These are phyloP conservation scores for Solanum gracilifrons DNA, from an alignment of 257 asterid genomes.

Conservation along the genomic window DNA sequence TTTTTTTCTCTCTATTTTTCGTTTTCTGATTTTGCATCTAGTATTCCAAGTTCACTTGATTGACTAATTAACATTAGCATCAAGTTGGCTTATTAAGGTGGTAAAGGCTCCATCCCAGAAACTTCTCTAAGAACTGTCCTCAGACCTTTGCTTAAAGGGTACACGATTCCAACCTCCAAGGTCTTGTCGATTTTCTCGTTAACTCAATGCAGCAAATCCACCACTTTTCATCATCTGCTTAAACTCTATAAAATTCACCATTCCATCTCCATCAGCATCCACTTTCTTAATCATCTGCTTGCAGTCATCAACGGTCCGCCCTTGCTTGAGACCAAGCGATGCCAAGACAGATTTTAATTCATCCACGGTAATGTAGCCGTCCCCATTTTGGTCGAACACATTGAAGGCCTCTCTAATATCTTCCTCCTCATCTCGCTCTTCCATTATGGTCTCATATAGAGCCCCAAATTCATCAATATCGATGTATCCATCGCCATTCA, in stretches of 20 bases:
- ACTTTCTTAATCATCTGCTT: conserved; percentile 2
- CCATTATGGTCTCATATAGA: conserved; percentile 8
- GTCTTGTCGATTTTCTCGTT: neutral
- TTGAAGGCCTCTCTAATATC: conserved; percentile 1
- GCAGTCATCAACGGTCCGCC: neutral
- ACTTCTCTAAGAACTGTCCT: neutral
- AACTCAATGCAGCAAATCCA: conserved; percentile 2
- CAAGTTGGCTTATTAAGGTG: neutral
- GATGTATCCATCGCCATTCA: conserved; percentile 1
- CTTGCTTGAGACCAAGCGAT: conserved; percentile 6
- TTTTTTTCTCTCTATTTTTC: neutral
- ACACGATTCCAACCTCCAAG: neutral
- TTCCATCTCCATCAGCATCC: conserved; percentile 1
- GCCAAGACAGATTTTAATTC: conserved; percentile 1
- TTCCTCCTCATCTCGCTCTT: conserved; percentile 1
- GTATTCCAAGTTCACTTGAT: neutral
- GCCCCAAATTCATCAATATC: conserved; percentile 6
- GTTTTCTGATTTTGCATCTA: neutral
- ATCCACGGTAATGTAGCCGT: neutral
- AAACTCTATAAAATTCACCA: conserved; percentile 3
- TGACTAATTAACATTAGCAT: neutral
- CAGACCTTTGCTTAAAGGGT: neutral
- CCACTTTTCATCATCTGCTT: conserved; percentile 9
- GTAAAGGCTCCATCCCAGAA: neutral
- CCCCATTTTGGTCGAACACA: conserved; percentile 4